Evolutionary conservation across 1,284 basidiomycete species (phyloP), one percentile per base, ranked within the genome.

Genomic region (Tilletia indica): DNA sequence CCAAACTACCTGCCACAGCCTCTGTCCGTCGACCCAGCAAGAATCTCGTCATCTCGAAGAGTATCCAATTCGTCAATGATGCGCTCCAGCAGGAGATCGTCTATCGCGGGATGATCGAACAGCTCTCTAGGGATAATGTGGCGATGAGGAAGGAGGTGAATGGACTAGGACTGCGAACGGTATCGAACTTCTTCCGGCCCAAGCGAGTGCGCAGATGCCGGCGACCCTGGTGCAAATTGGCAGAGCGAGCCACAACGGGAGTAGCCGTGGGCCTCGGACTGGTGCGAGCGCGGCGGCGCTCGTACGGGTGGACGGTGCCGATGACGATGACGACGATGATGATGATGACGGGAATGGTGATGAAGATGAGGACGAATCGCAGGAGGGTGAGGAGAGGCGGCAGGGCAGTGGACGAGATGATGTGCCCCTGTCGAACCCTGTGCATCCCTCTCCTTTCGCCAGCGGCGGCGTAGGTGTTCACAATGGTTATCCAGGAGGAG

Each of bases 31-130:
- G 79, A 6, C 78, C 80, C 2, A 74, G 72, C 76, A 81, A 81
- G 71, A 78, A 77, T 70, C 73, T 80, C 49, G 80, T 81, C 45
- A 79, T 81, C 72, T 79, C 79, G 73, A 80, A 78, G 68, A 79
- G 77, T 31, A 76, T 81, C 39, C 77, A 78, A 61, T 81, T 81
- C 71, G 78, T 81, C 49, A 71, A 68, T 67, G 75, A 78, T 39
- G 74, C 80, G n/a, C 72, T 81, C 63, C 73, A 73, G 39, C 76
- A 74, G 19, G 80, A 81, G 72, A 51, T 71, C 16, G 69, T 75
- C 45, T 79, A 80, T 61, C 78, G 80, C 42, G 67, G 70, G 68
- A 77, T 76, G 64, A 74, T 81, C 69, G 74, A 76, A 68, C 73
- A 74, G 69, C 74, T 77, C 69, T 71, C 71, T 21, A 72, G 72